Conservation (phyloP, 2,329 filamentous ascomycete genomes). For the Fusarium sp. region DNA sequence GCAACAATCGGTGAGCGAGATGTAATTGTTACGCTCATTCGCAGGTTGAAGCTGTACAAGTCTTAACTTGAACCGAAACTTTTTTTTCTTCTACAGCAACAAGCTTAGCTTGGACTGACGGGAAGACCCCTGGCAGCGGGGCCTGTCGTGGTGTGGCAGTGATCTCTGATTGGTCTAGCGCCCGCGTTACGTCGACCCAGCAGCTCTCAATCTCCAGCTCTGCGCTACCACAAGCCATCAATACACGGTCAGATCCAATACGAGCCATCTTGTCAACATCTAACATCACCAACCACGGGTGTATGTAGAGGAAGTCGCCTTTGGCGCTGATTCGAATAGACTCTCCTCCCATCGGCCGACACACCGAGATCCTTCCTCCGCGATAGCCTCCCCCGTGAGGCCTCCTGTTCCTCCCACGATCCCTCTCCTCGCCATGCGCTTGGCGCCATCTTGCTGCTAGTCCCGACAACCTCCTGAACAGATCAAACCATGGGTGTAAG, state of each 20-base stretch:
- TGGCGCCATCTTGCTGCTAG: constrained; percentile 40
- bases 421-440: constrained; percentile 37
- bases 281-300: background rate
- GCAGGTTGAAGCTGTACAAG: constrained; percentile 25
- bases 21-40: constrained; percentile 7
- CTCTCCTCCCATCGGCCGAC: background rate
- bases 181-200: constrained; percentile 37
- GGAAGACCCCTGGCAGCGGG: constrained; percentile 42
- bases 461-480: constrained; percentile 45
- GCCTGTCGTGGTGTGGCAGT: constrained; percentile 36
- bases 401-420: background rate
- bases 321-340: background rate
- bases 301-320: constrained; percentile 9
- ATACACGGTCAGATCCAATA: constrained; percentile 22
- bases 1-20: background rate
- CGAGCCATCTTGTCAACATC: constrained; percentile 22
- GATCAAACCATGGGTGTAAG: constrained; percentile 53
- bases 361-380: background rate
- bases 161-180: constrained; percentile 43
- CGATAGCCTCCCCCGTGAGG: constrained; percentile 9
- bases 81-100: constrained; percentile 40
- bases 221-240: background rate
- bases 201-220: constrained; percentile 31
- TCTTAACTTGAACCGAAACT: constrained; percentile 29
- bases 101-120: constrained; percentile 36